Evolutionary conservation across 305 asterid genomes (phyloP).

Genomic region (Solanum hybrid): DNA sequence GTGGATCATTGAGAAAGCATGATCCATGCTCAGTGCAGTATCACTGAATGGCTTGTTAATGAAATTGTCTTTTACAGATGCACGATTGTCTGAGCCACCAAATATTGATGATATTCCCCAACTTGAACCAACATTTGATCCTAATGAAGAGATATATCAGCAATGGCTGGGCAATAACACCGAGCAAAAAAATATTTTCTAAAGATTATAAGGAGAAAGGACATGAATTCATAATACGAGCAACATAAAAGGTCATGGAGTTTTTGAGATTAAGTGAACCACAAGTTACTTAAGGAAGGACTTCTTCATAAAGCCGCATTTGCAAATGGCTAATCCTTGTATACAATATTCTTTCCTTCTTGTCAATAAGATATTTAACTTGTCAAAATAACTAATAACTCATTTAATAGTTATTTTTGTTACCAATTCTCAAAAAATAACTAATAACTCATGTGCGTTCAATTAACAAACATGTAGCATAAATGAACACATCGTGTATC

Average conservation of each 20-base stretch:
- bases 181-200: background rate
- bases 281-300: background rate
- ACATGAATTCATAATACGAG: background rate
- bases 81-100: conserved; percentile 64
- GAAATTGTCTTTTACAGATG: conserved; percentile 49
- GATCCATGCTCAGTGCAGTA: conserved; percentile 60
- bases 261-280: background rate
- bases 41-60: conserved; percentile 48
- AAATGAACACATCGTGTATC: conserved; percentile 5
- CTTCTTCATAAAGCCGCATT: background rate
- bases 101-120: conserved; percentile 98
- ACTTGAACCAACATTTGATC: conserved; percentile 46
- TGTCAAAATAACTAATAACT: background rate
- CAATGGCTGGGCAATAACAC: conserved; percentile 10
- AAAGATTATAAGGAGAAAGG: background rate
- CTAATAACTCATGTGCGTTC: background rate
- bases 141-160: conserved; percentile 23
- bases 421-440: background rate
- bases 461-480: background rate
- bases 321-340: background rate
- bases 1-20: conserved; percentile 39
- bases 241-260: background rate
- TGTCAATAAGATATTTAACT: background rate
- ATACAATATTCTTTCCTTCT: background rate
- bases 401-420: background rate